Conservation (phyloP, 768 basidiomycete species). For the Lactifluus hygrophoroides region DNA sequence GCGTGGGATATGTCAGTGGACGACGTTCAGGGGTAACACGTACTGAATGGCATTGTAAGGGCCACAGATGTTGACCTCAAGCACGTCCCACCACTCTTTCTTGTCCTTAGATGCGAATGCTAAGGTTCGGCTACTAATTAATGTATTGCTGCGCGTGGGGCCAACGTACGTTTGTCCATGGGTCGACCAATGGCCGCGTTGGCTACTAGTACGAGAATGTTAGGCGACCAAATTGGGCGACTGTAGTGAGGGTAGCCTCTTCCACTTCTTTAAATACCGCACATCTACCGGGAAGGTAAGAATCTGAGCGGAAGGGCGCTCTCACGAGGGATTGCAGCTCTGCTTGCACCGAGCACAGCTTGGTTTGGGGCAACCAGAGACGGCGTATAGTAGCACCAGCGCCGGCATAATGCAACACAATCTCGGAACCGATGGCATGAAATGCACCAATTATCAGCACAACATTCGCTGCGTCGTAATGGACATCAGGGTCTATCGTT, state of each 20-base stretch:
- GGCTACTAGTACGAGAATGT: neutral
- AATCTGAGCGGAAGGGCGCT: neutral
- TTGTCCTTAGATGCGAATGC: too few species aligned
- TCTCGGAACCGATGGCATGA: neutral
- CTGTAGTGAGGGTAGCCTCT: neutral
- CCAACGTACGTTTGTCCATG: neutral
- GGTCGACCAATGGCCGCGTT: neutral
- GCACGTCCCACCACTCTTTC: neutral
- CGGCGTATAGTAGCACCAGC: neutral
- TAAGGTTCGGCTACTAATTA: neutral
- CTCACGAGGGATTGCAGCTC: neutral
- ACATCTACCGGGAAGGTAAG: neutral
- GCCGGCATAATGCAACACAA: neutral
- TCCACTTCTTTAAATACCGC: neutral
- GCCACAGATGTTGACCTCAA: constrained; percentile 1
- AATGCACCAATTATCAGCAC: neutral
- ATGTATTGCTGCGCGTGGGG: neutral
- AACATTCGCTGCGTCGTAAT: too few species aligned
- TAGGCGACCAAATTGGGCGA: too few species aligned
- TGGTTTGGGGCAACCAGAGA: neutral
- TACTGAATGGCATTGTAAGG: constrained; percentile 8
- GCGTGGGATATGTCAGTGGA: neutral
- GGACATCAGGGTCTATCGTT: too few species aligned
- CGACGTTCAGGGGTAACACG: too few species aligned
- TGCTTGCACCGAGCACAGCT: neutral